These are phyloP conservation scores for Ephemerocybe angulata DNA, from an alignment of 768 basidiomycete genomes.

Conservation along the genomic window DNA sequence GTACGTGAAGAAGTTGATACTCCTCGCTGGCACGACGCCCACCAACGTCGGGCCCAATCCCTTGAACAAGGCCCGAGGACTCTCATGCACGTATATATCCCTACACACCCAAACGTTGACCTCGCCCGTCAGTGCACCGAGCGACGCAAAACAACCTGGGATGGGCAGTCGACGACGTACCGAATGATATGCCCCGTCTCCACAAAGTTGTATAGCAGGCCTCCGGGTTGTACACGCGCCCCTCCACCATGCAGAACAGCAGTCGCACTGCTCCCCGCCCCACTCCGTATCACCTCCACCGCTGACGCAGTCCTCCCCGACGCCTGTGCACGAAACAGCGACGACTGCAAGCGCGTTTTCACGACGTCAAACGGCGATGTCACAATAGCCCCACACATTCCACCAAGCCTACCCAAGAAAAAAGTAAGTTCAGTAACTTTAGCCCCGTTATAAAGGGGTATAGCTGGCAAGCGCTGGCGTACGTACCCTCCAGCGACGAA, in stretches of 20 bases:
- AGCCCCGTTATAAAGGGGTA: neutral
- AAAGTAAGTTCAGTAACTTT: constrained; percentile 6
- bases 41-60: constrained; percentile 93
- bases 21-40: constrained; percentile 91
- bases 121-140: neutral
- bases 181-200: constrained; percentile 89
- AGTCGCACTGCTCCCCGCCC: constrained; percentile 8
- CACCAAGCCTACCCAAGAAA: constrained; percentile 80
- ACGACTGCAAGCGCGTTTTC: constrained; percentile 94
- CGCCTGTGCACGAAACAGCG: constrained; percentile 53
- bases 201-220: constrained; percentile 87
- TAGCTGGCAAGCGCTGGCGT: neutral
- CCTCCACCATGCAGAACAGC: constrained; percentile 13
- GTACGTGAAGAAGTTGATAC: constrained; percentile 97
- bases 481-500: constrained; percentile 85
- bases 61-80: constrained; percentile 85
- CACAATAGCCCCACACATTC: constrained; percentile 95
- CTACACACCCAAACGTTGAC: constrained; percentile 33
- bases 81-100: constrained; percentile 86
- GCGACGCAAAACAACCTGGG: no score
- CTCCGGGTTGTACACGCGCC: constrained; percentile 18
- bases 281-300: constrained; percentile 36
- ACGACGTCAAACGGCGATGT: constrained; percentile 98
- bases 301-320: constrained; percentile 31
- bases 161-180: no score